Evolutionary conservation across 345 rosid genomes (phyloP).

Genomic region (Hypericum androsaemum): DNA sequence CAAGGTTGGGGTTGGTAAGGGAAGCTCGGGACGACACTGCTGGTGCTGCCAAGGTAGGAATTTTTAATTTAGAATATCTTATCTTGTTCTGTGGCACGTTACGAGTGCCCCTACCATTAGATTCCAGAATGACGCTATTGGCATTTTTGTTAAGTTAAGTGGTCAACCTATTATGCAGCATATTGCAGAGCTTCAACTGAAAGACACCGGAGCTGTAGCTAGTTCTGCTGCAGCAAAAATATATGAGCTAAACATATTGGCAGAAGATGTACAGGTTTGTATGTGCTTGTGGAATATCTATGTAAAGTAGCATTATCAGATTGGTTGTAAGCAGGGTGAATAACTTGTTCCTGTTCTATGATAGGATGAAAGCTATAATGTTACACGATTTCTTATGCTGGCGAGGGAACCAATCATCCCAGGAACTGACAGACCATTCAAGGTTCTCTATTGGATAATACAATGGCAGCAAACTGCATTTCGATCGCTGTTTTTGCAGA

Average conservation of each 20-base stretch:
- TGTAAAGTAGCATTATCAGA: background rate
- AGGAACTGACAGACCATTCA: slow-evolving; percentile 68
- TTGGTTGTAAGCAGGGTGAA: background rate
- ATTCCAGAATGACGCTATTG: no score
- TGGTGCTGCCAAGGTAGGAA: slow-evolving; percentile 83
- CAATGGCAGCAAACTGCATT: background rate
- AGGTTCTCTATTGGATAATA: slow-evolving; percentile 42
- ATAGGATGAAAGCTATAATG: slow-evolving; percentile 82
- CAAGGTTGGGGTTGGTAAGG: slow-evolving; percentile 68
- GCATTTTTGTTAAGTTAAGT: no score
- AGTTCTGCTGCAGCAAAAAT: slow-evolving; percentile 73
- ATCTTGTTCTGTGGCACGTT: background rate
- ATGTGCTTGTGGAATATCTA: slow-evolving; percentile 2
- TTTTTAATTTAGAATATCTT: background rate
- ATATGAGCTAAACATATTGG: slow-evolving; percentile 80
- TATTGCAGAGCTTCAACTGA: slow-evolving; percentile 52
- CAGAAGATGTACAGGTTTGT: slow-evolving; percentile 83
- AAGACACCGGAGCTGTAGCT: slow-evolving; percentile 87
- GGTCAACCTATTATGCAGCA: no score
- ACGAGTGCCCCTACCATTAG: no score
- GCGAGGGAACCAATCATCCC: slow-evolving; percentile 99
- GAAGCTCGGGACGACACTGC: slow-evolving; percentile 97
- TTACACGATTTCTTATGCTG: slow-evolving; percentile 88
- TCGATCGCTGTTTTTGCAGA: no score
- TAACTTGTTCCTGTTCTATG: slow-evolving; percentile 5